Percentiles rank a stretch among this genome's conserved stretches.
phyloP scores from a whole-genome alignment of 2,329 filamentous ascomycete species.

The Fonsecaea nubica region DNA sequence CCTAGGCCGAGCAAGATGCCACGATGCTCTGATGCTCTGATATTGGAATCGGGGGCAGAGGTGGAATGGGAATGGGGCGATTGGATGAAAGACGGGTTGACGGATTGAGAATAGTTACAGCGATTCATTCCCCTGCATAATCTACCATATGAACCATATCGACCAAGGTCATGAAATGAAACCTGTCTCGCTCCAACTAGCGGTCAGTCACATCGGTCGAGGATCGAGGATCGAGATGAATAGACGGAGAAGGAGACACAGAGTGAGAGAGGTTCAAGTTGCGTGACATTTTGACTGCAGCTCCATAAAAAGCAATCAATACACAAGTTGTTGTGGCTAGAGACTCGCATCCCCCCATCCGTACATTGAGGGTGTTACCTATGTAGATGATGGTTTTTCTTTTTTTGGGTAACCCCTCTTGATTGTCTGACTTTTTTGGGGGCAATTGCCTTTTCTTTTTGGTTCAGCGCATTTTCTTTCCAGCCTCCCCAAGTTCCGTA shows the following conservation, averaged over 20 bases:
- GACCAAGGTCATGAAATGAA: background rate
- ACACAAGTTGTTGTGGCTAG: background rate
- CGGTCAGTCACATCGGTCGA: background rate
- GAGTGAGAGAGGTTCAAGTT: background rate
- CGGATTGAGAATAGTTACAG: background rate
- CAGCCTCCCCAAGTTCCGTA: background rate
- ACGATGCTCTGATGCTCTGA: background rate
- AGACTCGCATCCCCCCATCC: constrained; percentile 3
- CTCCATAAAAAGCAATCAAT: constrained; percentile 1
- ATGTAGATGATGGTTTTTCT: background rate
- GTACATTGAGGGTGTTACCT: background rate
- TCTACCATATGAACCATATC: background rate
- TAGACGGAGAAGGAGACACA: background rate
- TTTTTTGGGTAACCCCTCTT: background rate
- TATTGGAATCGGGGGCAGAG: background rate
- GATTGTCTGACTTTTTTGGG: background rate
- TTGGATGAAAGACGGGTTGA: background rate
- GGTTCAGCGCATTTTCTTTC: background rate
- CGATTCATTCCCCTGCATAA: background rate
- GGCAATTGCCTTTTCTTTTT: background rate
- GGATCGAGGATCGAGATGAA: background rate
- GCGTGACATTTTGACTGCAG: background rate
- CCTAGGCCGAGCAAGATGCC: background rate
- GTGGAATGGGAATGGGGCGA: background rate
- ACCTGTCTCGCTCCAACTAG: background rate